Evolutionary conservation across 2,329 filamentous ascomycete genomes (phyloP).

Genomic region (Scleromitrula shiraiana): DNA sequence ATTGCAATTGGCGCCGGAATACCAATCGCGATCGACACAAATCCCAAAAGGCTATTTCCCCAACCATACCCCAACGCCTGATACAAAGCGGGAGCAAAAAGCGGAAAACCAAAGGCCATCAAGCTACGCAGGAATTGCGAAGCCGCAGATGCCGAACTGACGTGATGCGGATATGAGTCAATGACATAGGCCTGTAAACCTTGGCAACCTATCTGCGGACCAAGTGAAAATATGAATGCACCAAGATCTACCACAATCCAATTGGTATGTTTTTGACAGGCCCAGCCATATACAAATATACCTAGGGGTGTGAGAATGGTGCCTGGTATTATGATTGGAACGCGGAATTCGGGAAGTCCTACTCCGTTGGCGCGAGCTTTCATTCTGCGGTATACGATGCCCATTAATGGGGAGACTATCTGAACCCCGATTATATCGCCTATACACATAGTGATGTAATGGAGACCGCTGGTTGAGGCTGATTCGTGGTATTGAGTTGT

Average conservation of each 20-base stretch:
- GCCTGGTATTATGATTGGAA: conserved; percentile 48
- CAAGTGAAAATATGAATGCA: conserved; percentile 39
- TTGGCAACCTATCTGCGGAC: conserved; percentile 28
- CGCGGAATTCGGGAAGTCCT: conserved; percentile 54
- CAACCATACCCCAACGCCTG: conserved; percentile 36
- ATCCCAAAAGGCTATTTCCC: conserved; percentile 35
- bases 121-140: conserved; percentile 17
- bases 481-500: conserved; percentile 44
- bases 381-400: conserved; percentile 14
- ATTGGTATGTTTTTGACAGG: conserved; percentile 39
- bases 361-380: conserved; percentile 36
- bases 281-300: conserved; percentile 50
- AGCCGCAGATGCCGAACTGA: conserved; percentile 33
- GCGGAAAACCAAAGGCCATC: conserved; percentile 30
- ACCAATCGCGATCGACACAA: conserved; percentile 33
- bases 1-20: conserved; percentile 37
- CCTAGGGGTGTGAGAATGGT: conserved; percentile 46
- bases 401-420: conserved; percentile 23
- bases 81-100: conserved; percentile 18
- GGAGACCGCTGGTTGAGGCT: conserved; percentile 45
- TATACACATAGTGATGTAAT: conserved; percentile 43
- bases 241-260: conserved; percentile 51
- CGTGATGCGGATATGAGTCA: conserved; percentile 35
- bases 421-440: conserved; percentile 32
- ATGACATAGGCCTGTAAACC: conserved; percentile 40